A percentile compares a stretch with the other conserved stretches of the same genome.
Evolutionary conservation across 1,284 basidiomycete species (phyloP).

Genomic region (Sanghuangporus weigelae): DNA sequence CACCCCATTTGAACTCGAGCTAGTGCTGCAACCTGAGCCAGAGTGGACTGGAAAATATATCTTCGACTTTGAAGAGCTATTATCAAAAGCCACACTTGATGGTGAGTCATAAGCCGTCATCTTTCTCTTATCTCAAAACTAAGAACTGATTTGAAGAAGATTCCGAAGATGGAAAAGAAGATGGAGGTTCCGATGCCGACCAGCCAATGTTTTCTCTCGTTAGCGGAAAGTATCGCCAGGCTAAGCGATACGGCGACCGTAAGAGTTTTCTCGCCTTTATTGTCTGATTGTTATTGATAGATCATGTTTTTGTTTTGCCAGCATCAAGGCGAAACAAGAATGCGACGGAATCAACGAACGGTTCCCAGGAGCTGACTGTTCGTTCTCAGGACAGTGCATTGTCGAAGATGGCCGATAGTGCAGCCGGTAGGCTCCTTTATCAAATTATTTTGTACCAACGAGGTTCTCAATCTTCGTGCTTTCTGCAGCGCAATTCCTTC

Average conservation of each 20-base stretch:
- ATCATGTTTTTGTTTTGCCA: neutral
- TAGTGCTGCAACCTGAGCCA: slow-evolving; percentile 68
- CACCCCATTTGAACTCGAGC: slow-evolving; percentile 89
- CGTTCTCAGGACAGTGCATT: slow-evolving; percentile 62
- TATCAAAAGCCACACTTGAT: slow-evolving; percentile 35
- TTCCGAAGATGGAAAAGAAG: slow-evolving; percentile 13
- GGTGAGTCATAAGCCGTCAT: neutral
- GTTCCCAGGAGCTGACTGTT: slow-evolving; percentile 38
- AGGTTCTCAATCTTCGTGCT: slow-evolving; percentile 3
- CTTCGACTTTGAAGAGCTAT: slow-evolving; percentile 72
- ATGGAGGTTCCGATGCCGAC: slow-evolving; percentile 45
- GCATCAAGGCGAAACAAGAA: neutral
- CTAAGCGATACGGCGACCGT: slow-evolving; percentile 54
- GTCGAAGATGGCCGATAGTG: slow-evolving; percentile 55
- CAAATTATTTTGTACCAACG: neutral
- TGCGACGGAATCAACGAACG: neutral
- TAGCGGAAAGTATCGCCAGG: slow-evolving; percentile 81
- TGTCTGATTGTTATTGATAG: neutral
- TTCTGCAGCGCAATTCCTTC: slow-evolving; percentile 57
- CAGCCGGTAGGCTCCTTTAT: slow-evolving; percentile 50
- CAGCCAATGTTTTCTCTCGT: slow-evolving; percentile 81
- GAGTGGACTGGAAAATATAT: slow-evolving; percentile 81
- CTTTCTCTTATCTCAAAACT: neutral
- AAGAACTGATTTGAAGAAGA: neutral
- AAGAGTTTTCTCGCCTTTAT: neutral